Percentiles rank a stretch among this genome's conserved stretches.
phyloP scores from a whole-genome alignment of 352 stramenopile species.

The Pythium aristosporum region DNA sequence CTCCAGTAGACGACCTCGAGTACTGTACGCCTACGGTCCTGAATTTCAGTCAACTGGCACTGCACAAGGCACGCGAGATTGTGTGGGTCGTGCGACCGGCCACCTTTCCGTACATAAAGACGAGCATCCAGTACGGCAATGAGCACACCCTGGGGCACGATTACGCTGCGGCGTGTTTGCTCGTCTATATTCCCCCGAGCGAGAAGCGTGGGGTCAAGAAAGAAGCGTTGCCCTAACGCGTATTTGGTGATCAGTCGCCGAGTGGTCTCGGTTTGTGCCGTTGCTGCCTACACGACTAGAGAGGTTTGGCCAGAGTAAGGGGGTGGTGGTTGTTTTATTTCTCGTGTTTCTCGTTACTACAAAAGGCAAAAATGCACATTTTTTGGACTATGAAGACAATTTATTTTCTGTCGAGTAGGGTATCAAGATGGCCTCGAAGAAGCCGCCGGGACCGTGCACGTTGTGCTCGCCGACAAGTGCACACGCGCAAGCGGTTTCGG shows the following conservation, averaged over 20 bases:
- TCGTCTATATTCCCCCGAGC: slow-evolving; percentile 15
- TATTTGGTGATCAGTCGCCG: not conserved
- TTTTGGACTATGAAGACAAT: too few species aligned
- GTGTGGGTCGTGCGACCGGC: slow-evolving; percentile 18
- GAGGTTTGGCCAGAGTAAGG: too few species aligned
- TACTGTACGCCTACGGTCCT: not conserved
- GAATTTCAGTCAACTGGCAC: slow-evolving; percentile 1
- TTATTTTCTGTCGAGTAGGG: too few species aligned
- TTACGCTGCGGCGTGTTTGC: slow-evolving; percentile 16
- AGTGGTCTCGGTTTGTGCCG: not conserved
- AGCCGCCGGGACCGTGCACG: too few species aligned
- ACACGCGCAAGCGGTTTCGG: not conserved
- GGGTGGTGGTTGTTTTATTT: too few species aligned
- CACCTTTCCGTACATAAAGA: slow-evolving; percentile 15
- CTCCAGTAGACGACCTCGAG: not conserved
- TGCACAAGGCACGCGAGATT: slow-evolving; percentile 2
- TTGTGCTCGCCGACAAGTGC: too few species aligned
- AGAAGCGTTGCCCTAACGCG: not conserved
- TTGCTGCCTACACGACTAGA: too few species aligned
- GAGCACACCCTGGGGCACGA: slow-evolving; percentile 14
- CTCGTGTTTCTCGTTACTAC: too few species aligned
- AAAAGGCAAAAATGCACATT: too few species aligned
- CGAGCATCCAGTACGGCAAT: slow-evolving; percentile 13
- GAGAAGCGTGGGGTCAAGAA: not conserved
- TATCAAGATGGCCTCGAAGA: too few species aligned